Evolutionary conservation across 352 stramenopile species (phyloP).

Genomic region (Pythium angustatum): DNA sequence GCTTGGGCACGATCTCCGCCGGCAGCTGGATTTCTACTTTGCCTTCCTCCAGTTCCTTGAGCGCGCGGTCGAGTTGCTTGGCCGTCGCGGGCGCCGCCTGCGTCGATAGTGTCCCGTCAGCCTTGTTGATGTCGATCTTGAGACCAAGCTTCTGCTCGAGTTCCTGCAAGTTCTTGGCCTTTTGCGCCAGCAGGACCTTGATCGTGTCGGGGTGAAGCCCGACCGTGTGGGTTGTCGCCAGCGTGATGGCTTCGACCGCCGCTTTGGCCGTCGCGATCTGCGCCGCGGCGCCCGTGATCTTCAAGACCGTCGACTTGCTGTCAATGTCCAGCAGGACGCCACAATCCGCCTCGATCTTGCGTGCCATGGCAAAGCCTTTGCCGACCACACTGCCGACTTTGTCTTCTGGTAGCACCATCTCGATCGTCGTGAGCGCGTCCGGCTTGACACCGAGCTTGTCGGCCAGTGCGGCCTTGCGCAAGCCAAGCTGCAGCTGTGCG

Average conservation of each 20-base stretch:
- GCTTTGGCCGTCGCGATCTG: constrained; percentile 44
- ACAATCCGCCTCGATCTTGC: constrained; percentile 60
- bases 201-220: constrained; percentile 76
- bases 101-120: constrained; percentile 64
- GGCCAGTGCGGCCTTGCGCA: constrained; percentile 59
- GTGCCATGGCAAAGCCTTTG: constrained; percentile 58
- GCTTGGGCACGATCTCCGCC: constrained; percentile 76
- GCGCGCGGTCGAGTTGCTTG: constrained; percentile 51
- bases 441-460: constrained; percentile 33
- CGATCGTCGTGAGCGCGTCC: constrained; percentile 48
- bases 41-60: constrained; percentile 52
- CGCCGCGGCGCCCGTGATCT: constrained; percentile 52
- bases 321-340: constrained; percentile 66
- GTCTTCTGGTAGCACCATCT: constrained; percentile 58
- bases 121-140: constrained; percentile 72
- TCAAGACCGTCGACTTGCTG: constrained; percentile 52
- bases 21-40: constrained; percentile 65
- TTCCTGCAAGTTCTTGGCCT: constrained; percentile 70
- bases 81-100: constrained; percentile 51
- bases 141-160: constrained; percentile 57
- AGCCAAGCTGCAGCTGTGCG: constrained; percentile 45
- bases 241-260: constrained; percentile 67
- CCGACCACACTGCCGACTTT: constrained; percentile 68
- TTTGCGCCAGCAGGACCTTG: constrained; percentile 77
- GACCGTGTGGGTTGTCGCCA: constrained; percentile 65